These are phyloP conservation scores for Vicia faba DNA, from an alignment of 306 rosid genomes.

Conservation along the genomic window DNA sequence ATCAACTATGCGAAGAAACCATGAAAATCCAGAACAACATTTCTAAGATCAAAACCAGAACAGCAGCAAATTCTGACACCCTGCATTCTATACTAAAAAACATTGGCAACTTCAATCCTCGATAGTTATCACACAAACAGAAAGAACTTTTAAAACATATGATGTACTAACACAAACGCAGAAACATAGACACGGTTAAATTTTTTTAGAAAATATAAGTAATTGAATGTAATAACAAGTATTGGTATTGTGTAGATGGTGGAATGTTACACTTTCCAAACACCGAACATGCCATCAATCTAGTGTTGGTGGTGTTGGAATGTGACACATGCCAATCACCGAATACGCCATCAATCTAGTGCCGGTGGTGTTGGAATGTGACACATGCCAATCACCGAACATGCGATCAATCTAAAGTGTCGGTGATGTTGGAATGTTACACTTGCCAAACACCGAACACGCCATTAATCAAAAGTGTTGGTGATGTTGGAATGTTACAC, in stretches of 20 bases:
- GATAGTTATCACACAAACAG: slow-evolving; percentile 9
- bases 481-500: background rate
- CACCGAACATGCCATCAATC: background rate
- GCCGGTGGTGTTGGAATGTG: too few relatives aligned
- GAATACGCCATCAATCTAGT: too few relatives aligned
- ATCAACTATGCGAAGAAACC: slow-evolving; percentile 15
- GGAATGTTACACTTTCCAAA: background rate
- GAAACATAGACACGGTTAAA: background rate
- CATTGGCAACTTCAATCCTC: background rate
- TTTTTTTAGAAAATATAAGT: background rate
- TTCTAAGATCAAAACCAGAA: slow-evolving; percentile 2
- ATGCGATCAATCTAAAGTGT: background rate
- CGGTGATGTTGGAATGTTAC: background rate
- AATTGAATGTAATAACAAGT: background rate
- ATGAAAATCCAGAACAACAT: background rate
- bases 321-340: too few relatives aligned
- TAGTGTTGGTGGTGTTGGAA: too few relatives aligned
- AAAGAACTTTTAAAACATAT: slow-evolving; percentile 12
- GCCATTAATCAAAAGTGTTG: background rate
- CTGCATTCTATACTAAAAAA: background rate
- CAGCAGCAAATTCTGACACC: slow-evolving; percentile 24
- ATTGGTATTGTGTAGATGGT: background rate
- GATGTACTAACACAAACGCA: background rate
- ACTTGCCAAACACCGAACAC: background rate
- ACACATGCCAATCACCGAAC: too few relatives aligned